phyloP scores from a whole-genome alignment of 305 asterid species.

The Rubia occidens region DNA sequence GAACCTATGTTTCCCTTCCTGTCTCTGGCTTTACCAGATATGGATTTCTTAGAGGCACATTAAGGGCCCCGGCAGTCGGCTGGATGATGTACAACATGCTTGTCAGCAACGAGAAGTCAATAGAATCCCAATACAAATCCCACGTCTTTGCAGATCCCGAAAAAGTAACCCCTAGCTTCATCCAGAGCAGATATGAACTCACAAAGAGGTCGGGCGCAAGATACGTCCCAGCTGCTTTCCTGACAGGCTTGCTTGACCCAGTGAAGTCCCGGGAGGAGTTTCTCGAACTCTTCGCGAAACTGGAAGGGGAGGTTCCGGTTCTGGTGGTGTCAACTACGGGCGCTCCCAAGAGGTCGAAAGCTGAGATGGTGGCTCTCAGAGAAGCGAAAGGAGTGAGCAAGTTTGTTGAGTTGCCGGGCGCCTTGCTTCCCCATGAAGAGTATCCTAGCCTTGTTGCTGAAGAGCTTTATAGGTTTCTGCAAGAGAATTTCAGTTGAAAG shows the following conservation, averaged over 20 bases:
- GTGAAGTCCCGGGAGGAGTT: constrained; percentile 74
- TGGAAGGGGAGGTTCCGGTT: constrained; percentile 53
- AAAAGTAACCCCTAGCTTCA: constrained; percentile 61
- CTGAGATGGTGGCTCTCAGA: constrained; percentile 88
- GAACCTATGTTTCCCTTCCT: neutral
- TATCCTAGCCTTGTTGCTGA: constrained; percentile 70
- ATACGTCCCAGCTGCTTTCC: constrained; percentile 85
- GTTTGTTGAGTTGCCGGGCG: constrained; percentile 69
- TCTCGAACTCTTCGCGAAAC: constrained; percentile 49
- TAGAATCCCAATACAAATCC: constrained; percentile 83
- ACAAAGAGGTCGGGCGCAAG: constrained; percentile 80
- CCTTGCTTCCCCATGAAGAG: constrained; percentile 93
- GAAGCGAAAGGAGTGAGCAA: constrained; percentile 68
- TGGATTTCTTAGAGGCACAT: constrained; percentile 76
- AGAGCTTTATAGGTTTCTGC: constrained; percentile 58
- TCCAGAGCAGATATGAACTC: constrained; percentile 67
- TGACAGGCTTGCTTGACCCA: constrained; percentile 89
- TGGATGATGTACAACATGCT: constrained; percentile 98
- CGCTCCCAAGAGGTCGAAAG: constrained; percentile 84
- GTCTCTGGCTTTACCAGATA: constrained; percentile 37
- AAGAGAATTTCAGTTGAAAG: constrained; percentile 36
- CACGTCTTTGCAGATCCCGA: constrained; percentile 86
- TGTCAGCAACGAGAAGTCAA: constrained; percentile 93
- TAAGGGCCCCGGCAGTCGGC: constrained; percentile 91
- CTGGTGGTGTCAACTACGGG: constrained; percentile 55